Percentiles rank a stretch among this genome's conserved stretches.
phyloP scores from a whole-genome alignment of 2,329 filamentous ascomycete species.

The Fusarium nurragi region DNA sequence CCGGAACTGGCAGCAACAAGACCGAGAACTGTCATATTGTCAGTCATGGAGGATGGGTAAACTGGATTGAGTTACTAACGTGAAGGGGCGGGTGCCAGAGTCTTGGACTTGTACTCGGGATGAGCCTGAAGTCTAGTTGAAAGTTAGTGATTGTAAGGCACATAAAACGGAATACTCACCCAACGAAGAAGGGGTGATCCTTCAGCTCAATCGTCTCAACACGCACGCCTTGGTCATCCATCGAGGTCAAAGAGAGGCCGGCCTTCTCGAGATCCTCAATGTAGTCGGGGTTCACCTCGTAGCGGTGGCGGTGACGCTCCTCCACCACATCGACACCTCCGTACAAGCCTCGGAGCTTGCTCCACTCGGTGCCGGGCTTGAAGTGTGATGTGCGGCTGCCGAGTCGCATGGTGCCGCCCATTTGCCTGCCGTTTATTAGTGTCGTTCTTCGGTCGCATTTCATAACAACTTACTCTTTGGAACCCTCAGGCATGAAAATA shows the following conservation, averaged over 20 bases:
- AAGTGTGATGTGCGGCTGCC: constrained; percentile 79
- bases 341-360: constrained; percentile 79
- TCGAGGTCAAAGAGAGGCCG: constrained; percentile 63
- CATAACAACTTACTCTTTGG: constrained; percentile 49
- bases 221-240: constrained; percentile 55
- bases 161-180: constrained; percentile 5
- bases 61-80: background rate
- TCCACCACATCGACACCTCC: constrained; percentile 64
- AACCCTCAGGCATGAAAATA: constrained; percentile 88
- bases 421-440: constrained; percentile 24
- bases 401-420: constrained; percentile 89
- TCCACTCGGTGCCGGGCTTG: constrained; percentile 80
- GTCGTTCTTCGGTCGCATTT: background rate
- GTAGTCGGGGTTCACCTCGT: constrained; percentile 87
- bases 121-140: constrained; percentile 66
- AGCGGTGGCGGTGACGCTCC: constrained; percentile 88
- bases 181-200: constrained; percentile 32
- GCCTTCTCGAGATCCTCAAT: constrained; percentile 73
- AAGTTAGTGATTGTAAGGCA: constrained; percentile 42
- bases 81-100: constrained; percentile 75
- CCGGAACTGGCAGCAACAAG: constrained; percentile 66
- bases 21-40: constrained; percentile 62
- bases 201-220: constrained; percentile 39
- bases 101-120: constrained; percentile 83
- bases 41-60: background rate